Evolutionary conservation across 768 basidiomycete genomes (phyloP), one percentile per base, ranked within the genome.

Genomic region (Tylopilus subfusipes): DNA sequence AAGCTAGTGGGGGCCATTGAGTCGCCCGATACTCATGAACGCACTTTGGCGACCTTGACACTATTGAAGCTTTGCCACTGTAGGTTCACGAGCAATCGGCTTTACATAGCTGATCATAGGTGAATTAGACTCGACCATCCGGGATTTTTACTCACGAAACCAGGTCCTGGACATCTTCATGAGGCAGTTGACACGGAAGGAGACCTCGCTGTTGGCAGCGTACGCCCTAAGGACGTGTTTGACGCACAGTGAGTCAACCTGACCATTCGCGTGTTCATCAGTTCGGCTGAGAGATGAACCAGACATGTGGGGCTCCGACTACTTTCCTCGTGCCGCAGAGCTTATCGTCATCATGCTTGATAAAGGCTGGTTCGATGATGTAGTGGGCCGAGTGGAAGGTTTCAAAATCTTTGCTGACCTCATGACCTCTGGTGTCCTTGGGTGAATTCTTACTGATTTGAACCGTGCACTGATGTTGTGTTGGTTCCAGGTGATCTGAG

Each of bases 301-400:
- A 56, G 50, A 33, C 9, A 42, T 50, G 33, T 16, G 21, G 48
- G 27, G 8, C 5, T 1, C n/a, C 4, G 10, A 2, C 18, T 10
- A 48, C 25, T 21, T 42, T 8, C 5, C 12, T 19, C 31, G 22
- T 40, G 48, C 27, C 4, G 43, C 43, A 19, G 2, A 16, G 3
- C 16, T 14, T 5, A 22, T 53, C 30, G 4, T 49, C 12, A 7
- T 6, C n/a, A 53, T 59, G 58, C 4, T 59, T 14, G 21, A 49
- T 16, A 59, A 58, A 21, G 36, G 50, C 36, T 58, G 57, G 50
- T 56, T 58, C 36, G 54, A 58, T 8, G 50, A 56, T n/a, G 50
- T 51, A 19, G 12, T 59, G 0, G 58, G 58, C 18, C 54, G 29
- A 25, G 39, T 59, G 3, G 54, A 56, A 49, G 57, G 57, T 7